Evolutionary conservation across 306 rosid species (phyloP).

Genomic region (Argentina anserina): DNA sequence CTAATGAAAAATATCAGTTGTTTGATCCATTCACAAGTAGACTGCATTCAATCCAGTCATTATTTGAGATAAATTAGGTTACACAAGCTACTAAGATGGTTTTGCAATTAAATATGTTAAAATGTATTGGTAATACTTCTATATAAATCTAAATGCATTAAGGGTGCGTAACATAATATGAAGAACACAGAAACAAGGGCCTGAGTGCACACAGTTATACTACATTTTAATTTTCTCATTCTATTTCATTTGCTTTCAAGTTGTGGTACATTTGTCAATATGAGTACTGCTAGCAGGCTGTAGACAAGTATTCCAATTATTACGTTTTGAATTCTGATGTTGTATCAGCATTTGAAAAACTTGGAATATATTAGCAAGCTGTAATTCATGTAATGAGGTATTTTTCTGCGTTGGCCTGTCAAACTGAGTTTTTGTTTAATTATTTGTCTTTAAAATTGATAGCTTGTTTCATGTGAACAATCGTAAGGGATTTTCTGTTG

Average conservation of each 20-base stretch:
- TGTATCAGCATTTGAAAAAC: background rate
- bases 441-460: background rate
- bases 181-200: background rate
- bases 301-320: background rate
- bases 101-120: background rate
- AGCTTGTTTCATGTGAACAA: no score
- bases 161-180: background rate
- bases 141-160: background rate
- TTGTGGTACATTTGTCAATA: background rate
- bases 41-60: background rate
- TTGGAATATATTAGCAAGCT: background rate
- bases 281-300: background rate
- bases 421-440: background rate
- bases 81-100: background rate
- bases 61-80: background rate
- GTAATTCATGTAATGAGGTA: background rate
- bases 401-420: background rate
- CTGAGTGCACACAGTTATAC: background rate
- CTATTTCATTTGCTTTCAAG: background rate
- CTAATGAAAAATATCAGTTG: background rate
- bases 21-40: background rate
- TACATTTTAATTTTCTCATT: background rate
- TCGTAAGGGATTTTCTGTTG: no score
- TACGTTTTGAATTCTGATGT: background rate
- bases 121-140: background rate